Evolutionary conservation across 352 stramenopile genomes (phyloP).

Genomic region (Pythium coloratum): DNA sequence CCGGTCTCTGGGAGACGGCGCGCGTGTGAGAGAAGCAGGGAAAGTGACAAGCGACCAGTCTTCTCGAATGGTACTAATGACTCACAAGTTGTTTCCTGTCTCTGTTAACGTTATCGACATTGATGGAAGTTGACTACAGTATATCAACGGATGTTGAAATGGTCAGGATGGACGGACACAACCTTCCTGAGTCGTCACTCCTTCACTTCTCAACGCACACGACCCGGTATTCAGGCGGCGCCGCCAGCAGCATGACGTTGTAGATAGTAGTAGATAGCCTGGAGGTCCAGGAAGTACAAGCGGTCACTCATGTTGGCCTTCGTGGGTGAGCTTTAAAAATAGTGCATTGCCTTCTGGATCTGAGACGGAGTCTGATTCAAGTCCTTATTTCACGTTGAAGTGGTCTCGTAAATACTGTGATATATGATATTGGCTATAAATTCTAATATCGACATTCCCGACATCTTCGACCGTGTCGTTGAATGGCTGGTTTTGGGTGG

Average conservation of each 20-base stretch:
- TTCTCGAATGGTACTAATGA: too few relatives aligned
- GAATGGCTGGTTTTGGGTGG: neutral
- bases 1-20: neutral
- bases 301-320: too few relatives aligned
- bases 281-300: too few relatives aligned
- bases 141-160: too few relatives aligned
- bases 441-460: slow-evolving; percentile 15
- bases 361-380: neutral
- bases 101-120: too few relatives aligned
- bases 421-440: neutral
- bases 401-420: neutral
- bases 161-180: too few relatives aligned
- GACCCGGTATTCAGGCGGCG: too few relatives aligned
- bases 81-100: too few relatives aligned
- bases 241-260: neutral
- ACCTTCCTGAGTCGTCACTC: too few relatives aligned
- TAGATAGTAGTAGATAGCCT: neutral
- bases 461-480: neutral
- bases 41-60: neutral
- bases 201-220: neutral
- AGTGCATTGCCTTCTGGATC: neutral
- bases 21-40: neutral
- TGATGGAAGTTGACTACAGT: too few relatives aligned
- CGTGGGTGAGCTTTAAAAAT: neutral
- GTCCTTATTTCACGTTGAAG: neutral